Evolutionary conservation across 306 rosid species (phyloP), one percentile per base, ranked within the genome.

Genomic region (Medicago lupulina): DNA sequence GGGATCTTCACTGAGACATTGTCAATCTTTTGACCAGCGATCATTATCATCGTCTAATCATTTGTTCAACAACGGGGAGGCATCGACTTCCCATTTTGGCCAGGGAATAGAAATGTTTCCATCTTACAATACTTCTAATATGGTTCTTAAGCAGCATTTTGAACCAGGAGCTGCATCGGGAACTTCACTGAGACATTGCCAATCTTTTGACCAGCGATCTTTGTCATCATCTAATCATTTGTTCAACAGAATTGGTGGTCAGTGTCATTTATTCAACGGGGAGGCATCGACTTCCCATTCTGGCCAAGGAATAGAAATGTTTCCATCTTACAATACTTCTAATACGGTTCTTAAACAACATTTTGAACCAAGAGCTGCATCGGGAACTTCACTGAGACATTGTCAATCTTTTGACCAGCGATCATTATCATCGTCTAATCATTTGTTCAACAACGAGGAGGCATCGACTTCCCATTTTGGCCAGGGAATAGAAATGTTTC

Each of bases 121-220:
- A 25, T 81, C 88, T 74, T 74, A 57, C 6, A 16, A 40, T 62
- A 21, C 40, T 58, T 82, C 93, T 63, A 79, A 87, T 70, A 71
- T 82, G 85, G 91, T 88, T 74, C 88, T 85, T 70, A 85, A 85
- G 76, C 87, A 89, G 47, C 80, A 88, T 60, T 80, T 86, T 21
- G 88, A 85, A 51, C 80, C 93, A 43, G 96, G 85, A 34, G 68
- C 86, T 60, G 13, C 89, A 21, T 44, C 86, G 13, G 90, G 87
- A 41, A 79, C 86, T 38, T 71, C 84, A 72, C 76, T 81, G 23
- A 91, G 78, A 31, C 82, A 64, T 10, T 85, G 67, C 68, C 88
- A 81, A 78, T 85, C 92, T 41, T 75, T 87, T 76, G 79, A 80
- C 72, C 87, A 78, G 11, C 70, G 81, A 47, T 81, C 93, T 23